phyloP scores from a whole-genome alignment of 495 filamentous ascomycete genomes.

The Neurospora pannonica region DNA sequence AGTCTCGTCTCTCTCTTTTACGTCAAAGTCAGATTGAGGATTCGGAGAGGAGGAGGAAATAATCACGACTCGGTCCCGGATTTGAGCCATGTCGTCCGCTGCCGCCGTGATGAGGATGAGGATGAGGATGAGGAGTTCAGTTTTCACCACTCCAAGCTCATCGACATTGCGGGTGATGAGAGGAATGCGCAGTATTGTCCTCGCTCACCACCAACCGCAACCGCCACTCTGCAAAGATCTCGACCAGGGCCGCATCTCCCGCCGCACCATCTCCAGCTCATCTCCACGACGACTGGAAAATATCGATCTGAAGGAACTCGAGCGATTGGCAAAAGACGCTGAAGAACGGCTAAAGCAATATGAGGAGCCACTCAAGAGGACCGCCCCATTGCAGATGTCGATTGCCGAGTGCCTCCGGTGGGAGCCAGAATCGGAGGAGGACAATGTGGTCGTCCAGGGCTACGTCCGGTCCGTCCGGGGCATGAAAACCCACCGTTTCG shows the following conservation, averaged over 20 bases:
- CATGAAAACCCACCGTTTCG: conserved; percentile 77
- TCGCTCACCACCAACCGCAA: not conserved
- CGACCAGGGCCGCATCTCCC: not conserved
- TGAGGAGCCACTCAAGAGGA: not conserved
- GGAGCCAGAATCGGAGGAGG: conserved; percentile 15
- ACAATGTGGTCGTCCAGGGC: conserved; percentile 52
- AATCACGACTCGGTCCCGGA: not conserved
- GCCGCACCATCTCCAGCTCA: not conserved
- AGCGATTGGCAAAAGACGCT: not conserved
- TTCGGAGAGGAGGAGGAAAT: not conserved
- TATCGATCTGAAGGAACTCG: not conserved
- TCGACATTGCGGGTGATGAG: not conserved
- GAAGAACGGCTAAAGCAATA: not conserved
- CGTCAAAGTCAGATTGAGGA: not conserved
- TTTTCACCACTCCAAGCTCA: not conserved
- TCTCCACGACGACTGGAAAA: not conserved
- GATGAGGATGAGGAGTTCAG: not conserved
- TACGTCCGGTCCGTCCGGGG: conserved; percentile 77
- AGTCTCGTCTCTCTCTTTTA: not conserved
- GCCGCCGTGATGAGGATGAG: not conserved
- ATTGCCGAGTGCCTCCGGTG: conserved; percentile 24
- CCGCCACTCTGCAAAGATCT: not conserved
- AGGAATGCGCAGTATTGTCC: not conserved
- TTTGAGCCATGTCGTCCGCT: not conserved
- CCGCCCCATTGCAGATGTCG: not conserved